phyloP scores from a whole-genome alignment of 1,284 basidiomycete species.

The Ustilago bromivora region DNA sequence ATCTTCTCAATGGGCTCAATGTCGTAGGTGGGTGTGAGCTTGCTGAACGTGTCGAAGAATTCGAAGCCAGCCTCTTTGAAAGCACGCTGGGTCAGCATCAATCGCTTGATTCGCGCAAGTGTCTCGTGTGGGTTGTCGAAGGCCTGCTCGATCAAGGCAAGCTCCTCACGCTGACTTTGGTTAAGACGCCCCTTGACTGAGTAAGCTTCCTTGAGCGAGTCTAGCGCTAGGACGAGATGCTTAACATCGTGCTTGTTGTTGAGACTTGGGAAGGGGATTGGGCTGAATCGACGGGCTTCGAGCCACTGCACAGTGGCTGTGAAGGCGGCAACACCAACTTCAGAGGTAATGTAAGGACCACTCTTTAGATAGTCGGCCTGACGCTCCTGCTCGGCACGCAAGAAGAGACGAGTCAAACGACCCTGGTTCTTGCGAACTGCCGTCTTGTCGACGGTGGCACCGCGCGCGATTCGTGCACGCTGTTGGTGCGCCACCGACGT shows the following conservation, averaged over 20 bases:
- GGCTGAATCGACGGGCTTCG: conserved; percentile 67
- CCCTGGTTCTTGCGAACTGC: conserved; percentile 96
- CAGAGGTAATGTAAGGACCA: conserved; percentile 68
- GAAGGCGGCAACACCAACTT: conserved; percentile 68
- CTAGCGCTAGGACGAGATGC: conserved; percentile 66
- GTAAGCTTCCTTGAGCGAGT: conserved; percentile 69
- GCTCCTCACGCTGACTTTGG: conserved; percentile 68
- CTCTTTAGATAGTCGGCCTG: conserved; percentile 69
- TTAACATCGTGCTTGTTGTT: conserved; percentile 70
- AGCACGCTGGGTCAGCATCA: conserved; percentile 69
- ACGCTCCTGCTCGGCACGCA: conserved; percentile 68
- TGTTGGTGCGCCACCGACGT: conserved; percentile 92
- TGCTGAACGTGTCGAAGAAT: conserved; percentile 69
- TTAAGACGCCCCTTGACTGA: conserved; percentile 69
- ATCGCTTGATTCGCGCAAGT: conserved; percentile 68
- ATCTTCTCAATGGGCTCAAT: conserved; percentile 70
- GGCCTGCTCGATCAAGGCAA: conserved; percentile 69
- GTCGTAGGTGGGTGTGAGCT: conserved; percentile 68
- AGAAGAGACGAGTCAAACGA: conserved; percentile 80
- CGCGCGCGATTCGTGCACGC: conserved; percentile 91
- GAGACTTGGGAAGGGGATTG: conserved; percentile 69
- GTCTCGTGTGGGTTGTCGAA: conserved; percentile 70
- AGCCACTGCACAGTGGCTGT: conserved; percentile 70
- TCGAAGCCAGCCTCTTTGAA: conserved; percentile 69
- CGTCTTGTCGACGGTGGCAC: conserved; percentile 99